Base-by-base conservation (phyloP, 345 rosid species). In the Acer negundo region DNA sequence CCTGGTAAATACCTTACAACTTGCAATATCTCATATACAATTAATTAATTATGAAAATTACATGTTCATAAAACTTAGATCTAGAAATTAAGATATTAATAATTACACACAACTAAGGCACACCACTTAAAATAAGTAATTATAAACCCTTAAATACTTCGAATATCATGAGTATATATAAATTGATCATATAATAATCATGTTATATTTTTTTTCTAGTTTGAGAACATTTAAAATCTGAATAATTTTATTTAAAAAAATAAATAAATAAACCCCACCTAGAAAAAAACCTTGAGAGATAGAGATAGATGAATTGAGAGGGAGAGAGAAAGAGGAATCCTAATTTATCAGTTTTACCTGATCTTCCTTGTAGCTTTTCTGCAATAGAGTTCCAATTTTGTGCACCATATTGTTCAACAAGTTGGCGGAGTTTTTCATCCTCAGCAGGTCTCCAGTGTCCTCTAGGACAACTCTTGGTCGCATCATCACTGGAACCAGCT, bases 401-500 rank as follows among this genome's bases (percentile, higher is more conserved):
- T 0, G 96, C 85, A 75, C 96, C 96, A 35, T 75, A 83, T 73
- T 88, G 86, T 66, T 85, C 80, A 7, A 91, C 95, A 69, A 91
- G 92, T 59, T 78, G 87, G 77, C 88, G 80, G 55, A 91, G 95
- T 74, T 84, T 89, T 75, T 89, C 92, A 66, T 91, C 95, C 75
- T 91, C 95, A 49, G 86, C 90, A 1, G 95, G 91, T 51, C 93
- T 85, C 96, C 96, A 91, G 85, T 91, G 96, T 13, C 96, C 93
- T 62, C 96, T 80, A 62, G 85, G 80, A 66, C 87, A 90, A 64
- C 77, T 74, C 67, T 59, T 84, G 47, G 75, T 78, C 0, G 74
- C 86, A 55, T 89, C 89, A 78, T 86, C 85, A 51, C 85, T 75
- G 47, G 84, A 77, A 42, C 71, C 76, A 44, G 86, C 87, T 61